Evolutionary conservation across 2,329 filamentous ascomycete genomes (phyloP).

Genomic region (Alternaria burnsii): DNA sequence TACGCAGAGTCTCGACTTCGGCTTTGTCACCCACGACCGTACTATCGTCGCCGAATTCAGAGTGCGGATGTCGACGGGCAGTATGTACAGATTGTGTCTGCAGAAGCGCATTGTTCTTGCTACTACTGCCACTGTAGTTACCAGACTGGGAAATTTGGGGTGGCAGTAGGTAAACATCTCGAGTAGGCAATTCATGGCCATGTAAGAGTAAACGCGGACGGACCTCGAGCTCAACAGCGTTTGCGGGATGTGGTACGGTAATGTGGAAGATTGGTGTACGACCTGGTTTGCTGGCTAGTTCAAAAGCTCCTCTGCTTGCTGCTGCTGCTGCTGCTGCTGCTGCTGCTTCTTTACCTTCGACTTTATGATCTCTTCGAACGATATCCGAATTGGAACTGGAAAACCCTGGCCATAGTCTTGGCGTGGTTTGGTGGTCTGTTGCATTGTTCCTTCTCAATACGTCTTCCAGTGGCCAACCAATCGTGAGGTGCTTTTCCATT

Average conservation of each 20-base stretch:
- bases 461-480: neutral
- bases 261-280: neutral
- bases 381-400: constrained; percentile 1
- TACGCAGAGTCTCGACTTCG: neutral
- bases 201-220: neutral
- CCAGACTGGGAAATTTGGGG: neutral
- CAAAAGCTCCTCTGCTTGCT: neutral
- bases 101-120: neutral
- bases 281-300: neutral
- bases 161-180: neutral
- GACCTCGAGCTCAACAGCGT: neutral
- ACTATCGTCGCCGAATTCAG: neutral
- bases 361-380: neutral
- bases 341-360: neutral
- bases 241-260: neutral
- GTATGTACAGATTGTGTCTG: neutral
- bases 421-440: neutral
- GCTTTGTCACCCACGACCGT: neutral
- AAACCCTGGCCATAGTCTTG: neutral
- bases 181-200: neutral
- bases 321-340: neutral
- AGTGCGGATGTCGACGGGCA: neutral
- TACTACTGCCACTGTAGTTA: neutral
- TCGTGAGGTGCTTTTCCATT: neutral
- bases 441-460: neutral